Conservation (phyloP, 2,329 filamentous ascomycete species). For the Mycosphaerelloides madeirae region DNA sequence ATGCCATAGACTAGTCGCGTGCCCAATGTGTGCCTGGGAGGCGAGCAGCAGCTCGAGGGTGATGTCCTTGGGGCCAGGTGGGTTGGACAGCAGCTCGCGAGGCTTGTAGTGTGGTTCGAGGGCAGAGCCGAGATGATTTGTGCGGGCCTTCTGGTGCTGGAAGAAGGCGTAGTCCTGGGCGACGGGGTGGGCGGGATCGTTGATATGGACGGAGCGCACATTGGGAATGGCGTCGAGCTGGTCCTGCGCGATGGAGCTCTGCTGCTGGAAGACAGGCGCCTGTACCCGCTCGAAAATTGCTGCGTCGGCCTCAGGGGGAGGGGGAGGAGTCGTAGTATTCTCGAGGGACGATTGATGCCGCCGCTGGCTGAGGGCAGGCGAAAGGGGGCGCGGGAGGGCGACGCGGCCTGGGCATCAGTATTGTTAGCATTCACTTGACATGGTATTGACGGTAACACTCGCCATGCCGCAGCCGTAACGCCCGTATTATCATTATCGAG, state of each 20-base stretch:
- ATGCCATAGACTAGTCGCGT: slow-evolving; percentile 89
- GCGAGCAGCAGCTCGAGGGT: slow-evolving; percentile 82
- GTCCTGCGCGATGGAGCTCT: neutral
- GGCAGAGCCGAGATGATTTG: slow-evolving; percentile 36
- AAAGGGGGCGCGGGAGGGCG: slow-evolving; percentile 28
- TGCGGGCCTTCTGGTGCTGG: slow-evolving; percentile 39
- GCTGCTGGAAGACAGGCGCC: neutral
- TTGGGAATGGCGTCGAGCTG: slow-evolving; percentile 14
- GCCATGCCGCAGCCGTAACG: slow-evolving; percentile 39
- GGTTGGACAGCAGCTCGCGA: slow-evolving; percentile 62
- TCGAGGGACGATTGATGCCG: slow-evolving; percentile 34
- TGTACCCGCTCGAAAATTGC: slow-evolving; percentile 1
- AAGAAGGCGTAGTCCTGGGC: slow-evolving; percentile 41
- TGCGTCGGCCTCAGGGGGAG: neutral
- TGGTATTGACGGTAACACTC: slow-evolving; percentile 1
- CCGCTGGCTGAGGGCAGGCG: slow-evolving; percentile 10
- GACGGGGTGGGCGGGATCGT: slow-evolving; percentile 31
- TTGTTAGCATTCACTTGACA: neutral
- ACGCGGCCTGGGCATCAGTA: slow-evolving; percentile 32
- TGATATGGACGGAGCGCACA: slow-evolving; percentile 30
- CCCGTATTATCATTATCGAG: slow-evolving; percentile 43
- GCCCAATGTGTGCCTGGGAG: slow-evolving; percentile 81
- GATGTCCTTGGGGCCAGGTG: slow-evolving; percentile 72
- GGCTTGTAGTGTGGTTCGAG: slow-evolving; percentile 58
- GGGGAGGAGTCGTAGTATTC: neutral